Evolutionary conservation across 495 filamentous ascomycete species (phyloP).

Genomic region (Penicillium desertorum): DNA sequence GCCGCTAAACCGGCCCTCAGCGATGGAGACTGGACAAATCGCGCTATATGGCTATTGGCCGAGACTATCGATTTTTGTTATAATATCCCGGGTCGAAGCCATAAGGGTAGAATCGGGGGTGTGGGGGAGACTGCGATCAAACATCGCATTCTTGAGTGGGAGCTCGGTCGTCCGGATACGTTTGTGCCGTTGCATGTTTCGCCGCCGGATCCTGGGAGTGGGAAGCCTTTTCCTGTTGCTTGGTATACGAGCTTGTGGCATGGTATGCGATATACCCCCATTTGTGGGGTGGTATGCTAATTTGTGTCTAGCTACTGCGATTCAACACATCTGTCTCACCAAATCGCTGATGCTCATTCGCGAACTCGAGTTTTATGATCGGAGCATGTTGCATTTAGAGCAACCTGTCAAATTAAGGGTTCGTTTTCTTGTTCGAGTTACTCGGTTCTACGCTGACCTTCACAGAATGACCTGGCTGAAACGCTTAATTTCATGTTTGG

Average conservation of each 20-base stretch:
- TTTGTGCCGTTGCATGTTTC: conserved; percentile 42
- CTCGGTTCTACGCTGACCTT: not conserved
- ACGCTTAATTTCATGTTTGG: conserved; percentile 41
- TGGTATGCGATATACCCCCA: conserved; percentile 24
- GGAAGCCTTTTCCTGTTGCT: conserved; percentile 41
- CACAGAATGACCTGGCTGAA: conserved; percentile 30
- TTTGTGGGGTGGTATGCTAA: not conserved
- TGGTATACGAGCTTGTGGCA: conserved; percentile 41
- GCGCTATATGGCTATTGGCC: conserved; percentile 42
- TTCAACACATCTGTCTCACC: conserved; percentile 43
- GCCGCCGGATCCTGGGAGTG: conserved; percentile 26
- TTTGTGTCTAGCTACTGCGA: conserved; percentile 32
- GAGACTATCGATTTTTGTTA: conserved; percentile 44
- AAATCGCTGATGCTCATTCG: conserved; percentile 38
- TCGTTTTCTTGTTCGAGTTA: conserved; percentile 1
- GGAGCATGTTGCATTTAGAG: conserved; percentile 9
- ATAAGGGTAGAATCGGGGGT: conserved; percentile 20
- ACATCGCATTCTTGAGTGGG: conserved; percentile 35
- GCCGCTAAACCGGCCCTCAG: conserved; percentile 25
- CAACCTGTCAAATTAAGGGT: conserved; percentile 29
- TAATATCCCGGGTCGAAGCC: conserved; percentile 25
- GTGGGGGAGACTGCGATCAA: conserved; percentile 28
- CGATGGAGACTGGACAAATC: conserved; percentile 44
- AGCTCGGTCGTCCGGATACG: conserved; percentile 29
- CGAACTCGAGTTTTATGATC: conserved; percentile 21